phyloP scores from a whole-genome alignment of 2,329 filamentous ascomycete genomes.

The Alternaria sp. region DNA sequence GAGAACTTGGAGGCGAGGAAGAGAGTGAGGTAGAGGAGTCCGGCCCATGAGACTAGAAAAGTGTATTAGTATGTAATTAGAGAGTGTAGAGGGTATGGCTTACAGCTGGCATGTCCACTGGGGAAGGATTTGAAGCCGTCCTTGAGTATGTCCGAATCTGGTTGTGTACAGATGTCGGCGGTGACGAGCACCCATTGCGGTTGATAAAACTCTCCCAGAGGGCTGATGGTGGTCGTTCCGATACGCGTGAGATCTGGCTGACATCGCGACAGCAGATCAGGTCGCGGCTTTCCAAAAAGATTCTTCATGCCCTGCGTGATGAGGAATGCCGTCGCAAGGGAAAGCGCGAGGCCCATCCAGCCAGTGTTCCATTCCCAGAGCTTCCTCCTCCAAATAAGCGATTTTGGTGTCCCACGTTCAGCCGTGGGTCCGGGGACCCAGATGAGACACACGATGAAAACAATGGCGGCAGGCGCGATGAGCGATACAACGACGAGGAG shows the following conservation, averaged over 20 bases:
- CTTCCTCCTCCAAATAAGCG: conserved; percentile 79
- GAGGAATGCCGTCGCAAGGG: conserved; percentile 76
- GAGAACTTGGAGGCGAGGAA: conserved; percentile 87
- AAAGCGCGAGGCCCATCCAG: conserved; percentile 81
- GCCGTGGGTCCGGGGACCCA: conserved; percentile 78
- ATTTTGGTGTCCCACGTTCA: conserved; percentile 67
- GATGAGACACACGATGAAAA: conserved; percentile 72
- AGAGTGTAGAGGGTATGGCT: conserved; percentile 31
- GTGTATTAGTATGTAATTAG: not conserved
- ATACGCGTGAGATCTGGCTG: conserved; percentile 73
- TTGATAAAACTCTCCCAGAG: conserved; percentile 58
- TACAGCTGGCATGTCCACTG: conserved; percentile 76
- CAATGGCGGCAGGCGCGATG: conserved; percentile 71
- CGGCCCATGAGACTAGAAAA: conserved; percentile 71
- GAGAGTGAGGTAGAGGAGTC: conserved; percentile 84
- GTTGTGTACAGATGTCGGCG: conserved; percentile 77
- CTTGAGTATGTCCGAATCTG: conserved; percentile 67
- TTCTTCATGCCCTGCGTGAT: conserved; percentile 88
- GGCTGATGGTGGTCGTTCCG: conserved; percentile 67
- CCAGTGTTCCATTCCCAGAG: conserved; percentile 91
- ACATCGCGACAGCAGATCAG: conserved; percentile 75
- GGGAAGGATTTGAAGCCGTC: conserved; percentile 90
- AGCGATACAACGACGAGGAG: conserved; percentile 72
- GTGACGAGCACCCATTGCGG: conserved; percentile 74
- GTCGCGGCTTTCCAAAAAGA: conserved; percentile 70